phyloP scores from a whole-genome alignment of 2,329 filamentous ascomycete species.

The Helicocarpus griseus region DNA sequence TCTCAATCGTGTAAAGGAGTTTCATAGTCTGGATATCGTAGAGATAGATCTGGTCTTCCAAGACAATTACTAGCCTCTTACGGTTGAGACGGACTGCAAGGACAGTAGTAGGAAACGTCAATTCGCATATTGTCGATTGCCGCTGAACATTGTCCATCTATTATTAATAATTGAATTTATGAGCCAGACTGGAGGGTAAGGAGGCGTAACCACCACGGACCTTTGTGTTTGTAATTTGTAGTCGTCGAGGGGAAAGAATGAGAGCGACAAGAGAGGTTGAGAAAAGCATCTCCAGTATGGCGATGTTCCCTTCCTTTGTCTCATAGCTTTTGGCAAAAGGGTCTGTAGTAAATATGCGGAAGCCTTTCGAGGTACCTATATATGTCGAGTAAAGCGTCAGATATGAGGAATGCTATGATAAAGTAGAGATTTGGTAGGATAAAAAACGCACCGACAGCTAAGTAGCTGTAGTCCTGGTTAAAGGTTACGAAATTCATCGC shows the following conservation, averaged over 20 bases:
- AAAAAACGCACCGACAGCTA: constrained; percentile 69
- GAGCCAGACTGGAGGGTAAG: not conserved
- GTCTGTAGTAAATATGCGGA: constrained; percentile 93
- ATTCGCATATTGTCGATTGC: constrained; percentile 87
- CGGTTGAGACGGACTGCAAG: constrained; percentile 88
- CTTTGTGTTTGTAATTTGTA: constrained; percentile 97
- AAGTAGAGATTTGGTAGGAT: not conserved
- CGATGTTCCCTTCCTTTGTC: constrained; percentile 88
- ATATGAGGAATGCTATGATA: not conserved
- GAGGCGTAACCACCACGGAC: constrained; percentile 37
- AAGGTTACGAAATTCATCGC: constrained; percentile 97
- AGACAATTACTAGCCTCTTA: constrained; percentile 82
- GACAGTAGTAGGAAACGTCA: constrained; percentile 95
- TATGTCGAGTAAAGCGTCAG: constrained; percentile 2
- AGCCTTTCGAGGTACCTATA: constrained; percentile 79
- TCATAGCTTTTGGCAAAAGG: constrained; percentile 93
- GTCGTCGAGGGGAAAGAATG: constrained; percentile 78
- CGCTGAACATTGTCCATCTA: constrained; percentile 39
- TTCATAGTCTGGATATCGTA: constrained; percentile 99
- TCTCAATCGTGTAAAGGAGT: constrained; percentile 82
- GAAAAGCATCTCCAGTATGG: constrained; percentile 97
- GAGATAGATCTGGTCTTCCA: constrained; percentile 94
- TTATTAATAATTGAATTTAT: constrained; percentile 2
- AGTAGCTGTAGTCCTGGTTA: constrained; percentile 96
- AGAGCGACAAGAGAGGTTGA: constrained; percentile 93